Conservation (phyloP, 345 rosid species). For the Erysimum cheiranthoides region DNA sequence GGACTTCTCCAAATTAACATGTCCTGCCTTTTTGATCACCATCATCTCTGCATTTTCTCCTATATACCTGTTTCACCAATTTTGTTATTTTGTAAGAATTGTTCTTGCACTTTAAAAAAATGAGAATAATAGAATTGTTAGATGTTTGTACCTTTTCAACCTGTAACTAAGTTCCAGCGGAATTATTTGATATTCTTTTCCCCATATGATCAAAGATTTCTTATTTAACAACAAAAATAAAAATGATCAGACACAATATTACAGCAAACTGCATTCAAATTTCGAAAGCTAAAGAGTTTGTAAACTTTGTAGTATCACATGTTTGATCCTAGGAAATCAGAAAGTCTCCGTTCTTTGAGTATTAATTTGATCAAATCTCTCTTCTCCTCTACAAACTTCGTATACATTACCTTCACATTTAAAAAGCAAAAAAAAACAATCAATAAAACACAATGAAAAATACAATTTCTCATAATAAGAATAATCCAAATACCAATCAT, state of each 20-base stretch:
- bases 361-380: slow-evolving; percentile 66
- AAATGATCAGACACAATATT: background rate
- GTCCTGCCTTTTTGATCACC: slow-evolving; percentile 71
- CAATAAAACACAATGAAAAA: no score
- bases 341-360: slow-evolving; percentile 59
- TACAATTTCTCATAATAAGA: no score
- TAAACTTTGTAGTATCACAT: slow-evolving; percentile 48
- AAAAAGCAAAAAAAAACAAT: background rate
- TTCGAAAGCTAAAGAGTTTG: no score
- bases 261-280: no score
- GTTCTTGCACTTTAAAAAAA: background rate
- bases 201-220: slow-evolving; percentile 61
- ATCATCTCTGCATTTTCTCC: slow-evolving; percentile 65
- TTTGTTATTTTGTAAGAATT: background rate
- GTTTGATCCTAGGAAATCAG: slow-evolving; percentile 65
- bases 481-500: no score
- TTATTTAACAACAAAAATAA: background rate
- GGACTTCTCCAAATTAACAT: slow-evolving; percentile 62
- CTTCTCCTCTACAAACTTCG: slow-evolving; percentile 70
- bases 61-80: slow-evolving; percentile 51
- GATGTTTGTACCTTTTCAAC: slow-evolving; percentile 49
- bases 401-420: slow-evolving; percentile 74
- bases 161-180: slow-evolving; percentile 63
- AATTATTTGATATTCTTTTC: slow-evolving; percentile 65
- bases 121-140: background rate